Base-by-base conservation (phyloP, 257 asterid genomes). In the Solanum sitiens region DNA sequence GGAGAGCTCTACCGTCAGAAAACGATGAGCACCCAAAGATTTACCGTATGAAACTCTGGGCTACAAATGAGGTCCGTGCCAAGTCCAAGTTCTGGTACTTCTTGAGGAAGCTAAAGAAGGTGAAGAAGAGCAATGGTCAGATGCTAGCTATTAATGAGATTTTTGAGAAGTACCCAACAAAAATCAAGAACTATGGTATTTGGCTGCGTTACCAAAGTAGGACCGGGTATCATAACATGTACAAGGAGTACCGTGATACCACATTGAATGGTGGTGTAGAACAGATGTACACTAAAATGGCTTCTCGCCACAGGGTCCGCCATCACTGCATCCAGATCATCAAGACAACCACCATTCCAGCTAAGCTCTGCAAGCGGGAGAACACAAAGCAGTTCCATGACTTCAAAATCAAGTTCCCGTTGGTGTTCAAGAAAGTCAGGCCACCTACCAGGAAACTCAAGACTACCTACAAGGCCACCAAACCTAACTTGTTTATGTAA, bases 241-340 rank as follows among this genome's bases (percentile, higher is more conserved):
- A 96, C 92, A 95, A 95, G 92, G 98, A 95, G 93, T 96, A 93
- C 90, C 95, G 98, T 47, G 98, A 95, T 20, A 96, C 98, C 72
- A 96, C 98, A 39, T 85, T 96, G 93, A 96, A 96, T n/a, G 98
- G 98, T 11, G 95, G 88, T 8, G 96, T 95, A 33, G 98, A 95
- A 89, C 98, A 96, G 91, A 96, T 96, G 98, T 96, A 96, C 88
- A 95, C 94, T 15, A 98, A 96, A 93, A 96, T 96, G 98, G 98
- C 98, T 84, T 96, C 98, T 50, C 98, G 98, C 27, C 98, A 95
- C 88, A 91, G 98, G 88, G 98, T 96, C 84, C 98, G 98, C 30
- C 71, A 32, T 65, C 98, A 93, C 30, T 95, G 98, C 89, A 96
- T 96, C 87, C 98, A 96, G 89, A 96, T 96, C 80, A 95, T 96